Base-by-base conservation (phyloP, 371 early-diverging fungal species). In the Mucor indicus region DNA sequence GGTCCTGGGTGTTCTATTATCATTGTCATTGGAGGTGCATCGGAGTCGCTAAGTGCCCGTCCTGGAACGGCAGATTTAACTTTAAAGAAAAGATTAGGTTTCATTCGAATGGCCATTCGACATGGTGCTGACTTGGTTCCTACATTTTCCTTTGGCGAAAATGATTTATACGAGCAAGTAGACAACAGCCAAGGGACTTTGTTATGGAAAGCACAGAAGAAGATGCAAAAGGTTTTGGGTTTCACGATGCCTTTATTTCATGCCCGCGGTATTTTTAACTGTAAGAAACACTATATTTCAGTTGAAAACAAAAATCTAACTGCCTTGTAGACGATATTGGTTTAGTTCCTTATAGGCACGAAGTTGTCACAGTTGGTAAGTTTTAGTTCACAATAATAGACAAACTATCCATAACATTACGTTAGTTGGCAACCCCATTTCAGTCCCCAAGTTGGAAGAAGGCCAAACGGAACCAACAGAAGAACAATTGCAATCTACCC, bases 21-120 rank as follows among this genome's bases (percentile, higher is more conserved):
- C 1, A 86, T 91, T 50, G 89, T 90, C 4, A 72, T 89, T 13
- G 92, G 92, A 21, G 92, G 92, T 10, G 90, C 92, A 12, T 75
- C 80, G 16, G 92, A 91, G 50, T 81, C 87, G 20, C 64, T 91
- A 37, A 72, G 64, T 38, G 83, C 89, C 0, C 68, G 77, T 23
- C 87, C 87, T 5, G 86, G 86, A 10, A 71, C 62, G 4, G 59
- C 71, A 36, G 81, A 87, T 55, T 62, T 92, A 39, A 79, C 85
- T 1, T 57, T 92, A 4, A 75, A 79, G 43, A 85, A 81, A 38
- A 75, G 93, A 22, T 61, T 84, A 23, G 93, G 93, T 5, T 92
- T 92, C 51, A 81, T 92, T 58, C 83, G 87, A n/a, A 59, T 90
- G 43, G 93, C 93, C 6, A 81, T 92, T 27, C 70, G 75, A 47